Conservation (phyloP, 1,139 yeast species). For the Yamadazyma mexicana region DNA sequence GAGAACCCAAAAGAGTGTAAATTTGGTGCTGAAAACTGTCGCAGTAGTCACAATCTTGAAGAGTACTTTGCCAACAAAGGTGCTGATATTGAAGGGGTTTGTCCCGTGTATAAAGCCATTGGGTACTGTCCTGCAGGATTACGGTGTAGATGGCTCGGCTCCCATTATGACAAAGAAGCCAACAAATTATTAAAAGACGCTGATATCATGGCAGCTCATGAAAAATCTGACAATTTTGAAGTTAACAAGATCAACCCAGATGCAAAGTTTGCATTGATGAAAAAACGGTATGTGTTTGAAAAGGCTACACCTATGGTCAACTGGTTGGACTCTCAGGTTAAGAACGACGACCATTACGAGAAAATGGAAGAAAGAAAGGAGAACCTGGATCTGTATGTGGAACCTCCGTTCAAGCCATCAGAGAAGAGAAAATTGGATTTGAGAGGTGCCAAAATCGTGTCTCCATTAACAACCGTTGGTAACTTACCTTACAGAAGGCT, state of each 20-base stretch:
- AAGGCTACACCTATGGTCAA: slow-evolving; percentile 55
- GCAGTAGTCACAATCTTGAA: slow-evolving; percentile 72
- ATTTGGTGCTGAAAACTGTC: slow-evolving; percentile 72
- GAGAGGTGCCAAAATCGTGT: slow-evolving; percentile 76
- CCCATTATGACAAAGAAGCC: slow-evolving; percentile 61
- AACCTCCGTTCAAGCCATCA: slow-evolving; percentile 72
- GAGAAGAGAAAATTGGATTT: slow-evolving; percentile 79
- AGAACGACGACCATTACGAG: slow-evolving; percentile 34
- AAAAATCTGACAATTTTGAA: slow-evolving; percentile 46
- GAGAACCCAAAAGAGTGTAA: slow-evolving; percentile 50
- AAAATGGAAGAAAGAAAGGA: slow-evolving; percentile 38
- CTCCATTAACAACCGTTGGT: slow-evolving; percentile 97
- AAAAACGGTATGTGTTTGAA: slow-evolving; percentile 59
- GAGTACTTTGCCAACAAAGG: slow-evolving; percentile 66
- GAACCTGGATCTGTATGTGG: slow-evolving; percentile 51
- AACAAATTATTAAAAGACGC: slow-evolving; percentile 46
- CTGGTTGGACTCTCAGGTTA: slow-evolving; percentile 51
- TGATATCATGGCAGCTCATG: slow-evolving; percentile 30
- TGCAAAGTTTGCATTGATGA: slow-evolving; percentile 57
- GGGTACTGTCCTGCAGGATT: slow-evolving; percentile 93
- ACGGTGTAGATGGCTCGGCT: slow-evolving; percentile 85
- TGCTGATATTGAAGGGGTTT: slow-evolving; percentile 66
- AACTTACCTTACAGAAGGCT: slow-evolving; percentile 92
- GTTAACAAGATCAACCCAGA: slow-evolving; percentile 61
- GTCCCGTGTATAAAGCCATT: slow-evolving; percentile 80